Evolutionary conservation across 1,284 basidiomycete genomes (phyloP).

Genomic region (Tilletia horrida): DNA sequence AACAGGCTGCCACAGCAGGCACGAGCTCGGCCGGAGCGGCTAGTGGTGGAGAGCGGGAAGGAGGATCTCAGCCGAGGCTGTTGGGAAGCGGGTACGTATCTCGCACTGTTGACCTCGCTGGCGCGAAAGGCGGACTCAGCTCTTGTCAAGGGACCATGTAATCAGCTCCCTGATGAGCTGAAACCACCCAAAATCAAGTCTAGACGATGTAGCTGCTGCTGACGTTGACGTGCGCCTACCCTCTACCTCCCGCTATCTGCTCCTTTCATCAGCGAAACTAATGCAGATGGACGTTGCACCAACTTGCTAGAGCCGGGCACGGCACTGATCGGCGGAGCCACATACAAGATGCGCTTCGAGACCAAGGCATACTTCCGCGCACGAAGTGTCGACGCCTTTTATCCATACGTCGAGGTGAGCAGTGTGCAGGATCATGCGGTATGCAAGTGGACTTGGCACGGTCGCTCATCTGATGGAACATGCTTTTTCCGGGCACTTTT

Average conservation of each 20-base stretch:
- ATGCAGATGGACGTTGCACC: conserved; percentile 75
- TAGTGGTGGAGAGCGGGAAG: conserved; percentile 64
- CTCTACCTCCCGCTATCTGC: conserved; percentile 16
- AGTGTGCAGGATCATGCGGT: too few relatives aligned
- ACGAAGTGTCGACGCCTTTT: conserved; percentile 69
- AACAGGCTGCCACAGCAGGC: background rate
- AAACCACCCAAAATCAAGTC: too few relatives aligned
- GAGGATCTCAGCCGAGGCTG: background rate
- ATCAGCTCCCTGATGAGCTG: too few relatives aligned
- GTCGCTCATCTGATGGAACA: conserved; percentile 55
- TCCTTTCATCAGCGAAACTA: conserved; percentile 64
- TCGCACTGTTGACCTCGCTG: too few relatives aligned
- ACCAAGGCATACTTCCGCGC: conserved; percentile 75
- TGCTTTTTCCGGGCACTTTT: background rate
- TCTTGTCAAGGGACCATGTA: too few relatives aligned
- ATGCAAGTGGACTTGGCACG: conserved; percentile 57
- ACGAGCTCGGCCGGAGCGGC: conserved; percentile 22
- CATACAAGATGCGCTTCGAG: conserved; percentile 80
- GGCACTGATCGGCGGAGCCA: conserved; percentile 56
- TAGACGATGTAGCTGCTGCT: background rate
- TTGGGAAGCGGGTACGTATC: conserved; percentile 29
- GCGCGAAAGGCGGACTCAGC: too few relatives aligned
- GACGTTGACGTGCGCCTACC: conserved; percentile 8
- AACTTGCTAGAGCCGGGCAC: conserved; percentile 63
- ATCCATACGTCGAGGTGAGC: conserved; percentile 78